These are phyloP conservation scores for Phytophthora palmivora DNA, from an alignment of 352 stramenopile species.

Conservation along the genomic window DNA sequence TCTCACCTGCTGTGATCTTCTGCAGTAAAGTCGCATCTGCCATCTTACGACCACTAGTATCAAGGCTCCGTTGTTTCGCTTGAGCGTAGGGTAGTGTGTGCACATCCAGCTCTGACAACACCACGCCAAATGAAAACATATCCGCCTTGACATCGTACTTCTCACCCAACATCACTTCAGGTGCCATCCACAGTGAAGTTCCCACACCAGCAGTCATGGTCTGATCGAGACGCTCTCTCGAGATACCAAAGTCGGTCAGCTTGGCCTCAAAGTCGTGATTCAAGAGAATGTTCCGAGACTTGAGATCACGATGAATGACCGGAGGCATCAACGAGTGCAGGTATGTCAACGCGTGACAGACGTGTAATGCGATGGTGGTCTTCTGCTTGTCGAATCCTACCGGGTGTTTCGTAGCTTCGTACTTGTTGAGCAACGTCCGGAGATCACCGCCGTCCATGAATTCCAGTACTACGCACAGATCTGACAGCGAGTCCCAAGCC, in stretches of 20 bases:
- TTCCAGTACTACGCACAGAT: slow-evolving; percentile 57
- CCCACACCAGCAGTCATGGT: slow-evolving; percentile 31
- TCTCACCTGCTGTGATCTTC: slow-evolving; percentile 17
- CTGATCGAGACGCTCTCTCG: slow-evolving; percentile 47
- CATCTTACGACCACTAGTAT: slow-evolving; percentile 9
- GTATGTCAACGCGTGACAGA: slow-evolving; percentile 42
- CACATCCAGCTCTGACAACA: slow-evolving; percentile 53
- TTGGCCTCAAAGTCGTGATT: slow-evolving; percentile 51
- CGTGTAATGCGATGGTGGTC: slow-evolving; percentile 36
- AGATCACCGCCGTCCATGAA: slow-evolving; percentile 59
- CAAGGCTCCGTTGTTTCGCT: slow-evolving; percentile 32
- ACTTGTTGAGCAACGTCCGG: slow-evolving; percentile 32
- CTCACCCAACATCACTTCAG: slow-evolving; percentile 27
- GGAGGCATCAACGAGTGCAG: slow-evolving; percentile 18
- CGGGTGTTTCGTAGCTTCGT: background rate
- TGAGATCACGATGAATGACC: slow-evolving; percentile 55
- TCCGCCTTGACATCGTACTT: slow-evolving; percentile 23
- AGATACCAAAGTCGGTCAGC: slow-evolving; percentile 71
- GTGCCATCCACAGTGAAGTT: slow-evolving; percentile 27
- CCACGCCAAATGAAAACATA: slow-evolving; percentile 34
- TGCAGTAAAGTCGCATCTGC: slow-evolving; percentile 19
- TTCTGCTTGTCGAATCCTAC: slow-evolving; percentile 39
- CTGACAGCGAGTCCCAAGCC: slow-evolving; percentile 54
- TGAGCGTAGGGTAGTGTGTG: slow-evolving; percentile 54
- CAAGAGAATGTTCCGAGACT: slow-evolving; percentile 37